Conservation (phyloP, 352 stramenopile species). For the Thalassiosira livingstoniorum region DNA sequence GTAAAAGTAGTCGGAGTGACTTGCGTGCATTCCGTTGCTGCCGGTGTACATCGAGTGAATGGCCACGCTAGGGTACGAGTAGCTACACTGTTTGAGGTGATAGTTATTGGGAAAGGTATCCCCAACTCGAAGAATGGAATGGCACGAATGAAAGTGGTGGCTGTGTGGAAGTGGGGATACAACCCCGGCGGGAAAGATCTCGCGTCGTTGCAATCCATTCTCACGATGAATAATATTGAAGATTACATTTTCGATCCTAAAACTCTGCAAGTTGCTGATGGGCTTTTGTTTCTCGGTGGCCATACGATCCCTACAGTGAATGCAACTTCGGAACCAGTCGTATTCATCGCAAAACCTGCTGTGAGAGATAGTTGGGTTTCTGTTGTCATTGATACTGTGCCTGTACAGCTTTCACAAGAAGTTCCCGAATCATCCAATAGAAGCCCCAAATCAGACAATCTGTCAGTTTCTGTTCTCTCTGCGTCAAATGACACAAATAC, state of each 20-base stretch:
- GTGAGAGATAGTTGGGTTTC: constrained; percentile 72
- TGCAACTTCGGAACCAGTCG: constrained; percentile 51
- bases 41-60: constrained; percentile 69
- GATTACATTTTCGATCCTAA: constrained; percentile 63
- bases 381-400: constrained; percentile 49
- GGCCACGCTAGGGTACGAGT: constrained; percentile 65
- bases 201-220: constrained; percentile 69
- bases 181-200: constrained; percentile 37
- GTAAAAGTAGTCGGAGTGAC: constrained; percentile 63
- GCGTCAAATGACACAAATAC: constrained; percentile 46
- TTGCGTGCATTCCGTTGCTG: constrained; percentile 63
- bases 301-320: constrained; percentile 6
- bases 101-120: constrained; percentile 47
- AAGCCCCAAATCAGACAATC: constrained; percentile 38
- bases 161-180: constrained; percentile 85
- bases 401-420: not conserved
- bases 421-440: not conserved
- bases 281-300: constrained; percentile 82
- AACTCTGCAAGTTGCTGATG: constrained; percentile 73
- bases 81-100: constrained; percentile 65
- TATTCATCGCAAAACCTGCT: constrained; percentile 80
- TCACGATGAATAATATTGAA: constrained; percentile 50
- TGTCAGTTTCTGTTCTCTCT: constrained; percentile 54
- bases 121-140: not conserved
- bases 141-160: constrained; percentile 63